Evolutionary conservation across 192 early-diverging fungal genomes (phyloP), one percentile per base, ranked within the genome.

Genomic region (Entophlyctis luteolus): DNA sequence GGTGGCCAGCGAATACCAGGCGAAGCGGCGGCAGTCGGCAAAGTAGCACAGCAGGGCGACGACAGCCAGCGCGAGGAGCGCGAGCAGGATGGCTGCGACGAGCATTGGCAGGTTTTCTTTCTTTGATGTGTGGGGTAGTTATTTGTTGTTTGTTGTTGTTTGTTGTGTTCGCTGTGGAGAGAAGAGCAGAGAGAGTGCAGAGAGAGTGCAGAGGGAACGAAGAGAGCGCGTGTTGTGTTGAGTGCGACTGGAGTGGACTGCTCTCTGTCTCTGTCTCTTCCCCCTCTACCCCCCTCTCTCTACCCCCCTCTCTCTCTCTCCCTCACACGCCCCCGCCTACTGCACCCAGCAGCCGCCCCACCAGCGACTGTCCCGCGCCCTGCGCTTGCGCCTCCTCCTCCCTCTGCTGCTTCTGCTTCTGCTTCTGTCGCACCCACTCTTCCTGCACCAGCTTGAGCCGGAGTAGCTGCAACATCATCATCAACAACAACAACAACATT

Each of bases 1-100:
- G 16, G 86, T 82, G 18, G 86, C 67, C 38, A 87, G 86, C 29
- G 91, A 86, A 72, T 95, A 95, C 94, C 94, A 98, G 45, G 88
- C 79, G 42, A 86, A 88, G 55, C 76, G 80, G 34, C 72, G 73
- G 52, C 84, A 72, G 79, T 94, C 82, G 38, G 91, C 89, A 82
- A 89, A 97, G 71, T 88, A 87, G 62, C 86, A 79, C 29, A 97
- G 73, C 47, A 90, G 72, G 27, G 58, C 75, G 22, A 71, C 70
- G 8, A 90, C 88, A 38, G 86, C 48, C 6, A 82, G 55, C 31
- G 86, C 76, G 33, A 91, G 77, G 12, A 79, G 55, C 1, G 68
- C 20, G 6, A 84, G 74, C 12, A 84, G 31, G 55, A 67, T 4
- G 37, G 65, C 42, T 34, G 70, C 60, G 10, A 70, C 27, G 18